Evolutionary conservation across 2,329 filamentous ascomycete genomes (phyloP).

Genomic region (Ceratocystis lukuohia): DNA sequence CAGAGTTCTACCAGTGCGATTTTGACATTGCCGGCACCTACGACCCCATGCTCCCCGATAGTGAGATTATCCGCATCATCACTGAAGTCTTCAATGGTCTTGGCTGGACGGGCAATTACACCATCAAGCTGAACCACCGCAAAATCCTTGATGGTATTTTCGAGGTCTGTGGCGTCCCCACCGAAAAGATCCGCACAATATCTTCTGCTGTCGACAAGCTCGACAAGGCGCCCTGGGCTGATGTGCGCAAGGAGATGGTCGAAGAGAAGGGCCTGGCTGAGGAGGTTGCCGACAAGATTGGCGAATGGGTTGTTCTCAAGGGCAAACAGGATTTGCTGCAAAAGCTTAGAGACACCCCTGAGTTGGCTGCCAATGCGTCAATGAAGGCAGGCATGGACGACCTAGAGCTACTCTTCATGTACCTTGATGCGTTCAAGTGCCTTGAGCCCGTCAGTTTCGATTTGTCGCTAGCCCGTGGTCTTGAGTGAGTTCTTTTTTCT

Average conservation of each 20-base stretch:
- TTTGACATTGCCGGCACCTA: constrained; percentile 79
- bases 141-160: constrained; percentile 91
- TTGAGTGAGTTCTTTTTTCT: constrained; percentile 42
- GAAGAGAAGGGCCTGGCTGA: constrained; percentile 73
- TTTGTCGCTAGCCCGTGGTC: constrained; percentile 72
- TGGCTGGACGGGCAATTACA: constrained; percentile 45
- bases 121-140: constrained; percentile 83
- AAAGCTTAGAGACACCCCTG: constrained; percentile 52
- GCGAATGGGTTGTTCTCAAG: constrained; percentile 67
- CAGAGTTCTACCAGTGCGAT: constrained; percentile 92
- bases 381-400: constrained; percentile 72
- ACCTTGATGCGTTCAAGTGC: constrained; percentile 64
- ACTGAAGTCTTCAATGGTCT: constrained; percentile 29
- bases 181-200: constrained; percentile 76
- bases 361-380: constrained; percentile 55
- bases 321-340: constrained; percentile 62
- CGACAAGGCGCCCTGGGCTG: constrained; percentile 62
- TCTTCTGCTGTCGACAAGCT: constrained; percentile 92
- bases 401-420: constrained; percentile 66
- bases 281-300: constrained; percentile 74
- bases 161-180: constrained; percentile 75
- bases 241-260: constrained; percentile 85
- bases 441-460: constrained; percentile 73
- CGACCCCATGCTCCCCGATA: constrained; percentile 84
- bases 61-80: constrained; percentile 73